phyloP scores from a whole-genome alignment of 2,329 filamentous ascomycete genomes.

The Beauveria varroae region DNA sequence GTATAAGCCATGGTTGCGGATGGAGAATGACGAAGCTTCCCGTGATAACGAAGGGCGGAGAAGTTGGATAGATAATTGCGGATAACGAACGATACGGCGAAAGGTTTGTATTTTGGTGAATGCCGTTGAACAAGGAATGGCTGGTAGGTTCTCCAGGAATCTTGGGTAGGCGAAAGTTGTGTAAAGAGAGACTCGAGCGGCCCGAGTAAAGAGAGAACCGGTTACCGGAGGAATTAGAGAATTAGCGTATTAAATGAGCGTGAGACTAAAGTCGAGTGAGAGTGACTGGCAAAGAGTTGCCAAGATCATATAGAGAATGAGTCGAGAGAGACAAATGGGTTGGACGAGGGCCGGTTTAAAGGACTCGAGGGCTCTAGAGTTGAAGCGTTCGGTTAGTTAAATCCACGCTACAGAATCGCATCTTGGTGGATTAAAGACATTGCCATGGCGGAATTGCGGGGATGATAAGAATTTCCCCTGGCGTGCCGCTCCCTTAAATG shows the following conservation, averaged over 20 bases:
- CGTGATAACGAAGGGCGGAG: conserved; percentile 13
- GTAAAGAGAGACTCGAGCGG: conserved; percentile 29
- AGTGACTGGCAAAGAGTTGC: conserved; percentile 45
- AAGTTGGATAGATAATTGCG: conserved; percentile 13
- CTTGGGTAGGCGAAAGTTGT: conserved; percentile 34
- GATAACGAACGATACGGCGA: conserved; percentile 18
- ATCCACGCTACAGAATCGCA: conserved; percentile 13
- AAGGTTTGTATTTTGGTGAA: conserved; percentile 13
- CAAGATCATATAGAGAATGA: conserved; percentile 31
- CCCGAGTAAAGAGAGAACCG: conserved; percentile 29
- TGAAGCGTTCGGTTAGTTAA: conserved; percentile 23
- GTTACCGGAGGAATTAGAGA: conserved; percentile 35
- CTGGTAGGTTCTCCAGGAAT: conserved; percentile 46
- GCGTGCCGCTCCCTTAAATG: conserved; percentile 22
- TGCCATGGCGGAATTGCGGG: conserved; percentile 13
- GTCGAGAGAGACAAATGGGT: conserved; percentile 30
- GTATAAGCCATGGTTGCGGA: conserved; percentile 38
- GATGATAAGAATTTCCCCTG: conserved; percentile 12
- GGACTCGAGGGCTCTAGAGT: conserved; percentile 36
- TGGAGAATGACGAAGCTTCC: neutral
- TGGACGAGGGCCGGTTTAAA: conserved; percentile 40
- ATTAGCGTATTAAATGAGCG: conserved; percentile 52
- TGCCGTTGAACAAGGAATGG: conserved; percentile 35
- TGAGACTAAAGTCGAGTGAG: conserved; percentile 47
- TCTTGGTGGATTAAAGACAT: conserved; percentile 19